Conservation (phyloP, 805 yeast genomes). For the Wickerhamomyces queroliae region DNA sequence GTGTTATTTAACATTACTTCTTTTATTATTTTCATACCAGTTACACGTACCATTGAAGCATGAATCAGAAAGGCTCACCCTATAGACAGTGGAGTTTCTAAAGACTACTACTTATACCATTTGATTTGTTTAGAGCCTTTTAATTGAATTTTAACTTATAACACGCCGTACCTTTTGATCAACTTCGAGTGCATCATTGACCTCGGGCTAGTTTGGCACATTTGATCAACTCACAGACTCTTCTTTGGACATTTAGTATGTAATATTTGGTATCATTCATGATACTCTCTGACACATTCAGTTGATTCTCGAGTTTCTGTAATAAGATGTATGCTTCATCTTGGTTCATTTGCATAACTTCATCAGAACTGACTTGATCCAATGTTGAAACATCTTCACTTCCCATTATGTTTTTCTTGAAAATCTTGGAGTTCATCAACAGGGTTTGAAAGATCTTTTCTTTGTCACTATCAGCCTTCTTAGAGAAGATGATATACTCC, state of each 20-base stretch:
- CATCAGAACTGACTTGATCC: not conserved
- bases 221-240: not conserved
- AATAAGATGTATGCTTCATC: conserved; percentile 18
- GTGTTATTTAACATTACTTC: too few species aligned
- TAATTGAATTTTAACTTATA: too few species aligned
- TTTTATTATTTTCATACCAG: not conserved
- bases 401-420: conserved; percentile 9
- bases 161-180: too few species aligned
- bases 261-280: conserved; percentile 17
- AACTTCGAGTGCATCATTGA: too few species aligned
- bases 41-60: not conserved
- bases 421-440: conserved; percentile 11
- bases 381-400: not conserved
- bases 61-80: too few species aligned
- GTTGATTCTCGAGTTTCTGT: conserved; percentile 16
- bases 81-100: too few species aligned
- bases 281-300: conserved; percentile 10
- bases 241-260: conserved; percentile 10
- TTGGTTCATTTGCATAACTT: not conserved
- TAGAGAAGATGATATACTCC: conserved; percentile 21
- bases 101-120: too few species aligned
- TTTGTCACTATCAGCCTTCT: conserved; percentile 13
- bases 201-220: not conserved
- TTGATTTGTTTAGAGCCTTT: too few species aligned
- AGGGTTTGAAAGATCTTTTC: conserved; percentile 13